Base-by-base conservation (phyloP, 1,139 yeast genomes). In the Suzukiozyma palmioleophila region DNA sequence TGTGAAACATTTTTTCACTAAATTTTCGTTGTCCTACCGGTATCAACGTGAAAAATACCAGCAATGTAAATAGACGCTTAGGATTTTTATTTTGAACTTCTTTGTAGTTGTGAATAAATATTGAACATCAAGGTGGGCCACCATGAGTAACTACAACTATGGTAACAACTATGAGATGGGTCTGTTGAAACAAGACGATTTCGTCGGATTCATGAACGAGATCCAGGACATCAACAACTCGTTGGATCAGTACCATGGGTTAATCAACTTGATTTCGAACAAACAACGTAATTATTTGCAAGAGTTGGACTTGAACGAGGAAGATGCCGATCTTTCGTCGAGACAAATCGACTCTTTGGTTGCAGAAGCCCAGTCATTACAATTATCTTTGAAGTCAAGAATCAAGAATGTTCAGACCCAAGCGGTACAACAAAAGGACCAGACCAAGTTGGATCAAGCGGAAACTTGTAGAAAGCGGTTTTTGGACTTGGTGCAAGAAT, bases 391-490 rank as follows among this genome's bases (percentile, higher is more conserved):
- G 60, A 88, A 87, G 60, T 65, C 73, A 44, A 77, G 89, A 53
- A 84, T 92, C 59, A 86, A 87, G 62, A 70, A 76, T 46, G 81
- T 86, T 36, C 95, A 88, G 63, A 58, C 66, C 26, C 70, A 69
- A 44, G 77, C 81, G 43, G 79, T 76, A 39, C 84, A 87, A 42
- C 75, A 80, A 50, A 72, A 71, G 42, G 96, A 89, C 66, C 70
- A 77, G 40, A 85, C 95, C 52, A 88, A 88, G 65, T 79, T 79
- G 58, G 87, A 85, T 43, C 98, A 92, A 68, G 95, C 95, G 36
- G 96, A 89, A 60, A 84, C 85, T 56, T 77, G 86, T 43, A 84
- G 95, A 69, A 82, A 81, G 59, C 81, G 87, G 61, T 94, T 92
- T 62, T 79, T 89, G 73, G 81, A 81, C 49, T 75, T 85, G 40